Conservation (phyloP, 495 filamentous ascomycete genomes). For the Penicillium bialowiezense region DNA sequence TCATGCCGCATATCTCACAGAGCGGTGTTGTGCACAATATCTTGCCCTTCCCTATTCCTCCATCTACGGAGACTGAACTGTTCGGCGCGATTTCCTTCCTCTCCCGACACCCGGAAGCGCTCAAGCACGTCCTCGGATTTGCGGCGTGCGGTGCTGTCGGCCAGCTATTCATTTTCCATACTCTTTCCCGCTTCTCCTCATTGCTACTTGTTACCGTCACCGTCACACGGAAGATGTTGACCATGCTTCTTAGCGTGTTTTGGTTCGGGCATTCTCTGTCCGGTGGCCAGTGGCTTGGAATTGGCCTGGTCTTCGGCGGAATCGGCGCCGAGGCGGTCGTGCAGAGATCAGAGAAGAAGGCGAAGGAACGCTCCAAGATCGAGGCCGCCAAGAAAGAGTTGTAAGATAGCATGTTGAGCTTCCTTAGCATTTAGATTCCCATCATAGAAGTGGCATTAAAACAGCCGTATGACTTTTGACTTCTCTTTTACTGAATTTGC, state of each 20-base stretch:
- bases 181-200: constrained; percentile 84
- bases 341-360: constrained; percentile 76
- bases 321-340: constrained; percentile 88
- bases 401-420: constrained; percentile 11
- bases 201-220: constrained; percentile 93
- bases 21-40: constrained; percentile 64
- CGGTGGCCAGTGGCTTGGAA: constrained; percentile 86
- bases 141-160: constrained; percentile 90
- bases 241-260: constrained; percentile 93
- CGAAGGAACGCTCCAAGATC: constrained; percentile 69
- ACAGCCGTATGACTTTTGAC: background rate
- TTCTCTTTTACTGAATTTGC: background rate
- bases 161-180: constrained; percentile 98
- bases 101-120: constrained; percentile 68
- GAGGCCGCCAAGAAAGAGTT: constrained; percentile 43
- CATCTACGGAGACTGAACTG: constrained; percentile 63
- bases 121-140: constrained; percentile 84
- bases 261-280: constrained; percentile 88
- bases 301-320: constrained; percentile 89
- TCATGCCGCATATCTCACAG: constrained; percentile 72
- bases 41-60: constrained; percentile 58
- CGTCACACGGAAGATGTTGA: constrained; percentile 97
- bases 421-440: constrained; percentile 1
- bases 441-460: background rate
- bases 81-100: constrained; percentile 77